Conservation (phyloP, 2,329 filamentous ascomycete species). For the Xylariales sp. region DNA sequence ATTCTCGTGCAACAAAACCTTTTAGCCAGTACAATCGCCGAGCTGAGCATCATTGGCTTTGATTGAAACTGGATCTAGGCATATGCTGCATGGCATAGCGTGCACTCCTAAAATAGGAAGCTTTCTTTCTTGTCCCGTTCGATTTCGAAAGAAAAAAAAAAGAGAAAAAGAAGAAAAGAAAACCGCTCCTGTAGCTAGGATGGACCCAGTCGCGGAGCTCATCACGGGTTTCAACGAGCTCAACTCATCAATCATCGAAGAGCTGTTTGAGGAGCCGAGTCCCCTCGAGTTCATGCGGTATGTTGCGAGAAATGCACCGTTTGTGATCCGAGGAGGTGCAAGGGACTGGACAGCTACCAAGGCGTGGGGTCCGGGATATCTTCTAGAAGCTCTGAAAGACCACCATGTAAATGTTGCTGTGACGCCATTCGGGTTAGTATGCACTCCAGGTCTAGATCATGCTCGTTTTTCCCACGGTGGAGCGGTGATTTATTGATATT, state of each 20-base stretch:
- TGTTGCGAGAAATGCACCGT: slow-evolving; percentile 70
- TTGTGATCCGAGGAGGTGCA: slow-evolving; percentile 64
- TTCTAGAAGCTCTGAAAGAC: slow-evolving; percentile 50
- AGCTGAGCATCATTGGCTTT: too few species aligned
- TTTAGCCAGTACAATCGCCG: too few species aligned
- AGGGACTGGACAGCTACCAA: slow-evolving; percentile 57
- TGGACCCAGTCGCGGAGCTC: slow-evolving; percentile 47
- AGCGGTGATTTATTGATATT: too few species aligned
- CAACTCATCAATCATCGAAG: slow-evolving; percentile 57
- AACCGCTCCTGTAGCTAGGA: slow-evolving; percentile 4
- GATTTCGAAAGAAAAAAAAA: too few species aligned
- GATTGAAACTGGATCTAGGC: too few species aligned
- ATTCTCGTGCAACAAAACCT: too few species aligned
- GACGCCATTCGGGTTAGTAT: slow-evolving; percentile 63
- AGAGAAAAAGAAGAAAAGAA: too few species aligned
- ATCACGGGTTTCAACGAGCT: slow-evolving; percentile 70
- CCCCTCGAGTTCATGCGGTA: slow-evolving; percentile 77
- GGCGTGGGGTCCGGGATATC: slow-evolving; percentile 59
- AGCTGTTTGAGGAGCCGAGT: slow-evolving; percentile 61
- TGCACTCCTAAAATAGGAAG: background rate
- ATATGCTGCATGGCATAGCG: background rate
- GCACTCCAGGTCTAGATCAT: too few species aligned
- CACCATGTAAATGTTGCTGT: slow-evolving; percentile 69
- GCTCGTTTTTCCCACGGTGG: background rate
- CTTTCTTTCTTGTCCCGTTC: too few species aligned